Percentiles rank a stretch among this genome's conserved stretches.
phyloP scores from a whole-genome alignment of 257 asterid species.

The Scutellaria galericulata region DNA sequence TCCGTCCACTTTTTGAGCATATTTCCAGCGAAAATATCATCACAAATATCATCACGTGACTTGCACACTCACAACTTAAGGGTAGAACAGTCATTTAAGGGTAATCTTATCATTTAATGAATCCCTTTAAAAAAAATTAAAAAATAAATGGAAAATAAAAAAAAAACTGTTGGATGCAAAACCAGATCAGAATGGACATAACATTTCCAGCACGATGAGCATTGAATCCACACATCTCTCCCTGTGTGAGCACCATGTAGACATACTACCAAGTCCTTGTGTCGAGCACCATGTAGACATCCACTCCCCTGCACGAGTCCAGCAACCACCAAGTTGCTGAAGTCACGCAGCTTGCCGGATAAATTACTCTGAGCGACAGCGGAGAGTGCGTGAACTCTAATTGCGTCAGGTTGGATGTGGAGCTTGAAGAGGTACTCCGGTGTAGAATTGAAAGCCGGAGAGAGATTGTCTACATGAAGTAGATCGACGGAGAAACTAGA shows the following conservation, averaged over 20 bases:
- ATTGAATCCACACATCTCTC: conserved; percentile 89
- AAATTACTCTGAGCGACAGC: conserved; percentile 31
- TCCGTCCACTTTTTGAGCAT: too few relatives aligned
- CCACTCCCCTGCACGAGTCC: conserved; percentile 89
- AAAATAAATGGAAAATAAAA: too few relatives aligned
- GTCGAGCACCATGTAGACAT: conserved; percentile 81
- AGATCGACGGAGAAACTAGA: conserved; percentile 45
- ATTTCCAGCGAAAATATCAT: too few relatives aligned
- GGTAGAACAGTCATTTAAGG: too few relatives aligned
- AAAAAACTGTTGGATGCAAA: conserved; percentile 51
- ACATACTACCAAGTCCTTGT: conserved; percentile 77
- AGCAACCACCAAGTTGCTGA: conserved; percentile 70
- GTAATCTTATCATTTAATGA: too few relatives aligned
- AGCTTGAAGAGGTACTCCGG: conserved; percentile 60
- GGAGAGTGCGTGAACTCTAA: conserved; percentile 48
- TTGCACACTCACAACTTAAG: too few relatives aligned
- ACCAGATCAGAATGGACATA: conserved; percentile 84
- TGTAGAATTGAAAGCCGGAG: conserved; percentile 43
- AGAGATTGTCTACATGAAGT: conserved; percentile 63
- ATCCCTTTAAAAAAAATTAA: too few relatives aligned
- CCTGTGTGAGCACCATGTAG: conserved; percentile 88
- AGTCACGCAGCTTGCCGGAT: conserved; percentile 41
- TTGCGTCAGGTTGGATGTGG: conserved; percentile 68
- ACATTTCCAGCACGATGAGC: conserved; percentile 79
- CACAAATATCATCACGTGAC: too few relatives aligned